Conservation (phyloP, 441 rosid species). For the Kokia cookei region DNA sequence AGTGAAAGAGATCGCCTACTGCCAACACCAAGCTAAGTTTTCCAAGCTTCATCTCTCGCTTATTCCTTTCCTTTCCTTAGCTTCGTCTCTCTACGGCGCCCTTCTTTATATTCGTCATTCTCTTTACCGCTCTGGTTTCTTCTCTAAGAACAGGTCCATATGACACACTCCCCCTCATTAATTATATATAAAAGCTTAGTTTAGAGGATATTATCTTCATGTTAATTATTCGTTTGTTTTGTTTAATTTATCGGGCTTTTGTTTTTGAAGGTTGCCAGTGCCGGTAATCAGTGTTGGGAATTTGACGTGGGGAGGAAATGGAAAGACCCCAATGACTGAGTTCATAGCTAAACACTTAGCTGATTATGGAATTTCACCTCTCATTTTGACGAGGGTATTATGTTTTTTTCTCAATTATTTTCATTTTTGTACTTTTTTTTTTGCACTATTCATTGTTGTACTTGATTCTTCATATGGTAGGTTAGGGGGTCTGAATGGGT, state of each 20-base stretch:
- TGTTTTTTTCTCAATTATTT: background rate
- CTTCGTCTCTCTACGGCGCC: conserved; percentile 49
- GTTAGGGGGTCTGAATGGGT: background rate
- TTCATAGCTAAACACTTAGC: conserved; percentile 46
- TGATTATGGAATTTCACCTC: conserved; percentile 60
- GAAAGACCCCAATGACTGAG: conserved; percentile 94
- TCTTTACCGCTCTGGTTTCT: conserved; percentile 45
- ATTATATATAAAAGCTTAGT: background rate
- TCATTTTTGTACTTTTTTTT: background rate
- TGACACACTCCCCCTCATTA: background rate
- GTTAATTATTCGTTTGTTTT: background rate
- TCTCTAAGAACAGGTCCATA: conserved; percentile 40
- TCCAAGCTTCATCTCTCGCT: conserved; percentile 48
- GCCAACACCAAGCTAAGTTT: conserved; percentile 37
- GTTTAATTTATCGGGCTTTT: background rate
- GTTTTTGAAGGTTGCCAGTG: conserved; percentile 54
- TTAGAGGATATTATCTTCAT: background rate
- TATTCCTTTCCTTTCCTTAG: conserved; percentile 49
- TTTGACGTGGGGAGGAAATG: conserved; percentile 91
- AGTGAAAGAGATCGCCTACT: conserved; percentile 66
- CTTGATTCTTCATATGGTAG: background rate
- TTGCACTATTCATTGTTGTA: background rate
- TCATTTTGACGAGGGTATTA: conserved; percentile 72
- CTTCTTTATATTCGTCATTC: conserved; percentile 50
- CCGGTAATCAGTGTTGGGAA: conserved; percentile 92